These are phyloP conservation scores for Lasiodiplodia citricola DNA, from an alignment of 2,329 filamentous ascomycete species.

Conservation along the genomic window DNA sequence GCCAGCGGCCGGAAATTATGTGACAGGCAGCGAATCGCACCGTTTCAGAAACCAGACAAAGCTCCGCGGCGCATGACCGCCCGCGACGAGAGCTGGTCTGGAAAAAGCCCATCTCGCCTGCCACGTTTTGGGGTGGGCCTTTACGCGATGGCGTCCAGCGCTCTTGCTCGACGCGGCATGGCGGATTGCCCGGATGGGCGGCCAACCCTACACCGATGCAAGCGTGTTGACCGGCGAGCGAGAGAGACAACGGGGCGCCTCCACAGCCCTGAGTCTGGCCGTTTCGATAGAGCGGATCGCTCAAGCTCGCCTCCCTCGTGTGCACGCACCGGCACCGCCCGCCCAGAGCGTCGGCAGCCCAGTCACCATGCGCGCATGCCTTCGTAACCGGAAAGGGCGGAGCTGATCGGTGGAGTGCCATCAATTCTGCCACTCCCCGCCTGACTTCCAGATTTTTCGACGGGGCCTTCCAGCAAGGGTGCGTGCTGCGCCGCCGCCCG, in stretches of 20 bases:
- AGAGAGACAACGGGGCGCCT: slow-evolving; percentile 1
- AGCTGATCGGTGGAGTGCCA: background rate
- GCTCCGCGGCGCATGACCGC: background rate
- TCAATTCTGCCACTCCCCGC: background rate
- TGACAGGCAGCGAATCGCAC: background rate
- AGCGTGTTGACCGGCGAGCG: background rate
- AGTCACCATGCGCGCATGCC: background rate
- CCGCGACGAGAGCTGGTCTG: background rate
- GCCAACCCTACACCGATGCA: background rate
- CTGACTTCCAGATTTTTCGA: slow-evolving; percentile 12
- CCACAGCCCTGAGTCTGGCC: slow-evolving; percentile 5
- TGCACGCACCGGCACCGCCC: background rate
- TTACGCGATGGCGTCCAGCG: background rate
- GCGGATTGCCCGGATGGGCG: background rate
- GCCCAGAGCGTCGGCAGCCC: background rate
- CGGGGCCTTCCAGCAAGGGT: background rate
- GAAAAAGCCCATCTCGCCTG: background rate
- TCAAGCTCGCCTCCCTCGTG: background rate
- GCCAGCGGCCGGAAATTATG: background rate
- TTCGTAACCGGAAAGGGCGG: slow-evolving; percentile 11
- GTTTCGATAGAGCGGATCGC: background rate
- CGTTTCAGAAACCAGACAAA: background rate
- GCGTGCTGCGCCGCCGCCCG: background rate
- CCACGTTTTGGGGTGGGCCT: slow-evolving; percentile 7
- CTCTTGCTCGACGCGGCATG: background rate